phyloP scores from a whole-genome alignment of 331 rosid species.

The Cydonia oblonga region DNA sequence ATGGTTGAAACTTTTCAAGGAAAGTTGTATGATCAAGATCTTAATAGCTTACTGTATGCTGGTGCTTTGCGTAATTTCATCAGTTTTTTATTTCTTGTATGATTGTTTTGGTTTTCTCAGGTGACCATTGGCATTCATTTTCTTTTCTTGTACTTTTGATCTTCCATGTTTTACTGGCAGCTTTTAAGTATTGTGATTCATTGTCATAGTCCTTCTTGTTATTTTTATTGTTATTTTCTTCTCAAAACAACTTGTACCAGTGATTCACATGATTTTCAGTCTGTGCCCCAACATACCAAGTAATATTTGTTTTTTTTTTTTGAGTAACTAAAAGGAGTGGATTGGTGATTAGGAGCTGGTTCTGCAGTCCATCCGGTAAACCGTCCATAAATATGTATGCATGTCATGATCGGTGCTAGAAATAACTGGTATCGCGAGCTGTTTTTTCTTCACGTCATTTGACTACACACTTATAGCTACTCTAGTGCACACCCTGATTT shows the following conservation, averaged over 20 bases:
- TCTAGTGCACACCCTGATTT: neutral
- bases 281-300: neutral
- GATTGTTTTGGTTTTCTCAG: neutral
- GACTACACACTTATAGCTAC: neutral
- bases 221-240: neutral
- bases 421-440: neutral
- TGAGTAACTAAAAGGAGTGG: neutral
- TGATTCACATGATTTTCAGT: neutral
- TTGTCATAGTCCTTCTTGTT: neutral
- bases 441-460: neutral
- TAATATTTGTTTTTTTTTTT: neutral
- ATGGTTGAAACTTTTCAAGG: conserved; percentile 1
- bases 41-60: conserved; percentile 7
- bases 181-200: neutral
- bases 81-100: neutral
- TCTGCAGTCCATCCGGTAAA: neutral
- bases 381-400: neutral
- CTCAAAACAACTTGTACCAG: neutral
- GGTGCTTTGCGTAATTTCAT: neutral
- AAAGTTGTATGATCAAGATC: conserved; percentile 12
- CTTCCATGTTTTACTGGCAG: neutral
- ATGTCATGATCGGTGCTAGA: neutral
- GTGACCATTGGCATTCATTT: neutral
- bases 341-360: neutral
- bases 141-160: neutral